Evolutionary conservation across 345 rosid genomes (phyloP).

Genomic region (Lumnitzera littorea): DNA sequence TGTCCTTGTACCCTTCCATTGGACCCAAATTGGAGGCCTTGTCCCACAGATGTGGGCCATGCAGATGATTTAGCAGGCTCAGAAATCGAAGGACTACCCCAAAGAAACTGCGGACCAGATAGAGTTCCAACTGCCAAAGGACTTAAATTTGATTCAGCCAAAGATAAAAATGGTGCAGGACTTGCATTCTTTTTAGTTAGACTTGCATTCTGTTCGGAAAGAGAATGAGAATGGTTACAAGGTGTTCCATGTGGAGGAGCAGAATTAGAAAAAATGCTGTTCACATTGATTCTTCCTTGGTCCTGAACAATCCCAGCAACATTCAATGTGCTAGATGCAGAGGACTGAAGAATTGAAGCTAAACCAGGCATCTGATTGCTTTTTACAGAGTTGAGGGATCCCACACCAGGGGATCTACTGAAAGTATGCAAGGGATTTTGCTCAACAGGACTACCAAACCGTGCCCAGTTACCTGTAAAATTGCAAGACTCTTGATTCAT

Average conservation of each 20-base stretch:
- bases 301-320: constrained; percentile 72
- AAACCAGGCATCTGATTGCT: constrained; percentile 57
- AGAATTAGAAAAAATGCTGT: constrained; percentile 32
- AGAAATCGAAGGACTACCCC: constrained; percentile 76
- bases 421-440: constrained; percentile 50
- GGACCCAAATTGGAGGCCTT: constrained; percentile 26
- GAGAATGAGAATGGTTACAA: constrained; percentile 46
- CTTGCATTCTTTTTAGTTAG: not conserved
- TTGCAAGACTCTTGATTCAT: constrained; percentile 5
- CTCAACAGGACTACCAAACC: constrained; percentile 60
- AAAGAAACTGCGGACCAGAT: constrained; percentile 79
- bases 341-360: constrained; percentile 79
- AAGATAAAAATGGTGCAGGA: constrained; percentile 37
- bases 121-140: constrained; percentile 57
- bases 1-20: constrained; percentile 26
- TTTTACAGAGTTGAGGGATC: constrained; percentile 42
- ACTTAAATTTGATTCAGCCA: constrained; percentile 44
- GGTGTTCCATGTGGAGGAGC: constrained; percentile 37
- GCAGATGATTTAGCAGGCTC: constrained; percentile 47
- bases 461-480: constrained; percentile 70
- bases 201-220: constrained; percentile 35
- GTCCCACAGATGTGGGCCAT: constrained; percentile 50
- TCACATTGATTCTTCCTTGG: constrained; percentile 46
- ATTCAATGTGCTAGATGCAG: constrained; percentile 46
- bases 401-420: constrained; percentile 54